A percentile compares a stretch with the other conserved stretches of the same genome.
phyloP scores from a whole-genome alignment of 2,329 filamentous ascomycete genomes.

The Leptosphaerulina australis region DNA sequence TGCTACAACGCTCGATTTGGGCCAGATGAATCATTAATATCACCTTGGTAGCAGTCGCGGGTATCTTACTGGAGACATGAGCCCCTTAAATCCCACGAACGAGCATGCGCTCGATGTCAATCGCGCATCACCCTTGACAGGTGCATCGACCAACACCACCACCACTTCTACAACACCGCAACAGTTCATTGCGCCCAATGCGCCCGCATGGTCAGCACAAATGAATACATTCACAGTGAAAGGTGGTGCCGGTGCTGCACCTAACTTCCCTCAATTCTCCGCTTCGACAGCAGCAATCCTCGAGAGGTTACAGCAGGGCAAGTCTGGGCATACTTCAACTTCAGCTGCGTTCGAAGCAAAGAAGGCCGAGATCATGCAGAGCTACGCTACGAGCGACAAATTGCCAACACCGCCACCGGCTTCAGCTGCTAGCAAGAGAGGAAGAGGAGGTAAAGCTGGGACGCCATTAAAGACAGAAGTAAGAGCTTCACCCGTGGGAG shows the following conservation, averaged over 20 bases:
- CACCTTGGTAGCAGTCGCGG: slow-evolving; percentile 22
- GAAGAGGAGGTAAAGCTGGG: slow-evolving; percentile 43
- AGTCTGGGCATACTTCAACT: slow-evolving; percentile 40
- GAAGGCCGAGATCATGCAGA: slow-evolving; percentile 53
- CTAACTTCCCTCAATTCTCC: slow-evolving; percentile 43
- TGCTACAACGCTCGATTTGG: slow-evolving; percentile 9
- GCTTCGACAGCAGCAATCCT: slow-evolving; percentile 52
- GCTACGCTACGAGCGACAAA: slow-evolving; percentile 54
- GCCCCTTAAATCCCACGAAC: slow-evolving; percentile 18
- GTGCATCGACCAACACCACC: slow-evolving; percentile 27
- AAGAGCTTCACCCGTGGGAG: slow-evolving; percentile 29
- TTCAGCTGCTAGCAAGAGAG: slow-evolving; percentile 36
- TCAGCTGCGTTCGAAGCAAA: slow-evolving; percentile 55
- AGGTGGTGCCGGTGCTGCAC: slow-evolving; percentile 2
- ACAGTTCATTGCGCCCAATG: slow-evolving; percentile 27
- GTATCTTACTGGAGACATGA: slow-evolving; percentile 24
- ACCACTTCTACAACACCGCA: slow-evolving; percentile 30
- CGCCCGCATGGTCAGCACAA: slow-evolving; percentile 38
- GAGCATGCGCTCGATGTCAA: slow-evolving; percentile 23
- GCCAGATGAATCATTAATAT: slow-evolving; percentile 14
- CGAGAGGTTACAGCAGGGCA: slow-evolving; percentile 46
- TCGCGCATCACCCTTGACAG: slow-evolving; percentile 23
- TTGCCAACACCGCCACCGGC: slow-evolving; percentile 48
- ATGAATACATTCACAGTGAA: slow-evolving; percentile 30
- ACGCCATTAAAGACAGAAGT: slow-evolving; percentile 44